Base-by-base conservation (phyloP, 441 rosid genomes). In the Sinapis alba region DNA sequence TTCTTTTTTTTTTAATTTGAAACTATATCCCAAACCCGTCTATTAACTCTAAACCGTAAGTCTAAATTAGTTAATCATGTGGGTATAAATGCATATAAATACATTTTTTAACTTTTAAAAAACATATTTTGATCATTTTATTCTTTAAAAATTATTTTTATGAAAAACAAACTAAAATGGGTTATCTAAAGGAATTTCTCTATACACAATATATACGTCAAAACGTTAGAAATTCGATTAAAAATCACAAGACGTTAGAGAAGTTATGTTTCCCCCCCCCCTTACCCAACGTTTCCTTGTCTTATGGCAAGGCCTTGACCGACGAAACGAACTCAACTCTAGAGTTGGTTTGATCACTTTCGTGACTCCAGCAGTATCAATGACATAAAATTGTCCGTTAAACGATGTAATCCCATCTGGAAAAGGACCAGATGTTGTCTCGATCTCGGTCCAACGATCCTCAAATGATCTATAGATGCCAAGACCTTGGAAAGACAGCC, bases 281-380 rank as follows among this genome's bases (percentile, higher is more conserved):
- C 28, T 66, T 65, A 73, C 77, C 77, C 72, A 65, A 57, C 71
- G 71, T 73, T 27, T 57, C 18, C 65, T 65, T 41, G 65, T 65
- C 45, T 64, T 47, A 19, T 50, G 16, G 28, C 73, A 61, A 60
- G 68, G 41, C 20, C 68, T 68, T 2, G 73, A 45, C 50, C 26
- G 65, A 8, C 50, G 60, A 59, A 74, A 74, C n/a, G 66, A 27
- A 65, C 13, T 58, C 36, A 74, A 45, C 34, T 66, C 38, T 41
- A 65, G 53, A 28, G 51, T 65, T 65, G 66, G 72, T 19, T 43
- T 26, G 3, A 58, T 61, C 41, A 74, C 78, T 27, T 21, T 74
- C 1, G 78, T 74, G 11, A 6, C 26, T 2, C 78, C 78, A 3
- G 15, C 8, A n/a, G 6, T 7, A 74, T 66, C 38, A 10, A 74